Percentiles rank a stretch among this genome's conserved stretches.
Evolutionary conservation across 352 stramenopile species (phyloP).

Genomic region (Globisporangium nagaii): DNA sequence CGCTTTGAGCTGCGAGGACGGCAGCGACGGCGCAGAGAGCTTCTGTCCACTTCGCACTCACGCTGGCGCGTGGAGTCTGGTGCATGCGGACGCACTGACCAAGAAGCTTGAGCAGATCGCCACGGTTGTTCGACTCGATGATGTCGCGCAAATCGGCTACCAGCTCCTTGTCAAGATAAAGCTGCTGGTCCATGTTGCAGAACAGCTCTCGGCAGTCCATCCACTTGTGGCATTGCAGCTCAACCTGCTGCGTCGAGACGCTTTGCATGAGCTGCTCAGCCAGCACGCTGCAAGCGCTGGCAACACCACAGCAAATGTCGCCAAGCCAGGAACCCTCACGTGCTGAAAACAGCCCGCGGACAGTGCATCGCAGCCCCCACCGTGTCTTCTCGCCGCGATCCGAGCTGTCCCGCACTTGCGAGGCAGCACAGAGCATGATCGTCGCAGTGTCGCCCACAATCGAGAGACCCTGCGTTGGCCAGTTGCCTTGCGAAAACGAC

Average conservation of each 20-base stretch:
- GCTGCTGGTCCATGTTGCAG: conserved; percentile 4
- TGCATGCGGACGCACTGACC: conserved; percentile 5
- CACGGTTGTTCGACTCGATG: conserved; percentile 11
- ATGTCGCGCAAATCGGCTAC: conserved; percentile 15
- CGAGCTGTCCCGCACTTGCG: conserved; percentile 35
- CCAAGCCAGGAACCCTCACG: conserved; percentile 18
- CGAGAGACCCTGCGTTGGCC: conserved; percentile 45
- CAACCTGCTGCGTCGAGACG: conserved; percentile 17
- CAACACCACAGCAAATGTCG: conserved; percentile 24
- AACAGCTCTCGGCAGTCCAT: conserved; percentile 20
- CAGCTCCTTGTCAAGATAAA: background rate
- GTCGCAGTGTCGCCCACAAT: conserved; percentile 60
- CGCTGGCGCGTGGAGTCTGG: conserved; percentile 10
- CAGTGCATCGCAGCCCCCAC: conserved; percentile 60
- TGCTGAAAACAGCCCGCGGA: conserved; percentile 31
- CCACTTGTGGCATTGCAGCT: conserved; percentile 28
- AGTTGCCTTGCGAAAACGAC: conserved; percentile 41
- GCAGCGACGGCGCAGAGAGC: conserved; percentile 5
- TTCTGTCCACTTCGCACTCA: conserved; percentile 10
- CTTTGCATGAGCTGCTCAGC: conserved; percentile 36
- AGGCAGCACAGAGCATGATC: conserved; percentile 60
- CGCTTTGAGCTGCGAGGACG: conserved; percentile 9
- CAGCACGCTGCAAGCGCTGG: conserved; percentile 29
- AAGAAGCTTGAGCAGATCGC: conserved; percentile 12
- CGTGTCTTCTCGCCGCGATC: conserved; percentile 28